These are phyloP conservation scores for Periconia macrospinosa DNA, from an alignment of 2,329 filamentous ascomycete species.

Conservation along the genomic window DNA sequence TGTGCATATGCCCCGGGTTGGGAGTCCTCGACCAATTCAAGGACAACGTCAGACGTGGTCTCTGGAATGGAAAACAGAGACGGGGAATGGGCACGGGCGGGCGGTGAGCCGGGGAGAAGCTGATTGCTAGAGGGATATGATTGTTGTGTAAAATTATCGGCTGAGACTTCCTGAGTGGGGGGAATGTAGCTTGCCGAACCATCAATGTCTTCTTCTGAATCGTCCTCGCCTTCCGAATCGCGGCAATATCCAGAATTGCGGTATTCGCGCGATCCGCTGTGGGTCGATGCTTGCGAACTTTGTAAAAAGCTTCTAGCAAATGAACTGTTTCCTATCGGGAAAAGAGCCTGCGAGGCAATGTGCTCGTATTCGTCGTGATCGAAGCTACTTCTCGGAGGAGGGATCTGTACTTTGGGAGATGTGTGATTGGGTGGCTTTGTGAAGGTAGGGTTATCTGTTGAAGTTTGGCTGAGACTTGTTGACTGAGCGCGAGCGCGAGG, in stretches of 20 bases:
- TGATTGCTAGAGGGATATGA: conserved; percentile 8
- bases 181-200: conserved; percentile 22
- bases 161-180: conserved; percentile 21
- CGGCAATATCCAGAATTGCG: conserved; percentile 23
- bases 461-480: background rate
- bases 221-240: conserved; percentile 19
- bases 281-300: conserved; percentile 19
- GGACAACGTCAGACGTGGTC: conserved; percentile 20
- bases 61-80: conserved; percentile 27
- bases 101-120: conserved; percentile 14
- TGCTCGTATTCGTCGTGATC: conserved; percentile 23
- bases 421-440: background rate
- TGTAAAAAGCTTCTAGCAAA: conserved; percentile 6
- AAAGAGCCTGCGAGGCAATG: conserved; percentile 18
- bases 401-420: conserved; percentile 20
- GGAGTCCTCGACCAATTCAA: conserved; percentile 12
- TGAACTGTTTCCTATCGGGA: background rate
- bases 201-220: background rate
- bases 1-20: background rate
- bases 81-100: conserved; percentile 14
- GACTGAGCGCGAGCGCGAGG: background rate
- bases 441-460: background rate
- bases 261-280: conserved; percentile 11
- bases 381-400: conserved; percentile 14
- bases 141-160: conserved; percentile 3